Conservation (phyloP, 2,329 filamentous ascomycete species). For the Teratosphaeriaceae sp. region DNA sequence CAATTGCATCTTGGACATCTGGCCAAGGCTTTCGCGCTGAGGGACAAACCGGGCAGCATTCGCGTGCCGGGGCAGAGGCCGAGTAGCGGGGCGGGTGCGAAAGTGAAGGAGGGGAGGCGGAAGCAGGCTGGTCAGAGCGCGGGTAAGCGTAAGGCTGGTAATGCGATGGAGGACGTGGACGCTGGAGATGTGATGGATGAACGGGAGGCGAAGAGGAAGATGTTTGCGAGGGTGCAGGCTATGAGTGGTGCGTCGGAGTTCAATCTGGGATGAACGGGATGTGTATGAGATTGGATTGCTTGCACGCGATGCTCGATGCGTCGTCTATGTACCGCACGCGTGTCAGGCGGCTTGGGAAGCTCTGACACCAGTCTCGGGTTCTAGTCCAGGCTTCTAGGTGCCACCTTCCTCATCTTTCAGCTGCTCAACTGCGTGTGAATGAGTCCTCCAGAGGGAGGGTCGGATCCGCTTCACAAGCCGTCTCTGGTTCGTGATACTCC, state of each 20-base stretch:
- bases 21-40: slow-evolving; percentile 85
- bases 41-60: slow-evolving; percentile 83
- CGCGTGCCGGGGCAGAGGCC: slow-evolving; percentile 45
- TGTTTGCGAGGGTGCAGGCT: slow-evolving; percentile 48
- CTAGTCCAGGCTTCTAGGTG: too few species aligned
- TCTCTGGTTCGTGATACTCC: too few species aligned
- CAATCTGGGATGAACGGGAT: slow-evolving; percentile 43
- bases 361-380: too few species aligned
- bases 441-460: too few species aligned
- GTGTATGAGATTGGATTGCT: too few species aligned
- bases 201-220: slow-evolving; percentile 45
- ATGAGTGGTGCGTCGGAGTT: slow-evolving; percentile 51
- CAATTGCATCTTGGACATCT: slow-evolving; percentile 85
- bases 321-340: too few species aligned
- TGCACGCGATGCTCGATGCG: too few species aligned
- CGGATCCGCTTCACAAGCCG: too few species aligned
- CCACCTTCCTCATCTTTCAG: too few species aligned
- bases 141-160: slow-evolving; percentile 21
- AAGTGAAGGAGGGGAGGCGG: slow-evolving; percentile 39
- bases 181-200: slow-evolving; percentile 28
- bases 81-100: slow-evolving; percentile 40
- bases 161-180: slow-evolving; percentile 25
- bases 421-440: too few species aligned
- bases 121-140: slow-evolving; percentile 26
- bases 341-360: too few species aligned